These are phyloP conservation scores for Pseudophaeomoniella oleicola DNA, from an alignment of 2,329 filamentous ascomycete species.

Conservation along the genomic window DNA sequence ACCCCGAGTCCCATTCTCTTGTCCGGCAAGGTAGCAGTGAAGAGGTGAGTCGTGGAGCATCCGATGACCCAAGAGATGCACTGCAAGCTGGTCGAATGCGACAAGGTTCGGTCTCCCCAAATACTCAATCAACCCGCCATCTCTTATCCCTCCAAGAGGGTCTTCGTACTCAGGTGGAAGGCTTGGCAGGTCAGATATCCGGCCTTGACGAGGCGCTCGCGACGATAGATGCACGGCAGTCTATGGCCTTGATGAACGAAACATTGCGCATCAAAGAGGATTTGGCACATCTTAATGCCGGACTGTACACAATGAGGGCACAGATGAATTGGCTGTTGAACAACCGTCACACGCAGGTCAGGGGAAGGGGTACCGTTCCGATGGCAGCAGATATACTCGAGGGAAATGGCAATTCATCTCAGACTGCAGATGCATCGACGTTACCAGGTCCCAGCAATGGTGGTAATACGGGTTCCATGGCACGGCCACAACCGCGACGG, in stretches of 20 bases:
- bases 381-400: neutral
- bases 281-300: constrained; percentile 45
- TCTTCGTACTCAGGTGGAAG: constrained; percentile 15
- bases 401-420: neutral
- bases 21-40: neutral
- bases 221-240: neutral
- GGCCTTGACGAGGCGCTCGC: neutral
- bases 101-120: neutral
- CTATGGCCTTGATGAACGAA: constrained; percentile 50
- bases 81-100: neutral
- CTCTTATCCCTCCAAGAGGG: constrained; percentile 47
- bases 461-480: constrained; percentile 1
- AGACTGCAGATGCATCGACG: neutral
- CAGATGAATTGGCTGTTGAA: constrained; percentile 47
- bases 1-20: neutral
- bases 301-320: constrained; percentile 42
- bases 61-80: neutral
- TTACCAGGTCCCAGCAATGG: constrained; percentile 3
- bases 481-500: constrained; percentile 1
- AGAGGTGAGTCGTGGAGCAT: neutral
- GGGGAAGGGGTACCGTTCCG: neutral
- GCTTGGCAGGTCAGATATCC: neutral
- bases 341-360: neutral
- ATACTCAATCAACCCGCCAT: constrained; percentile 26
- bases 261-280: constrained; percentile 47